Evolutionary conservation across 2,329 filamentous ascomycete species (phyloP).

Genomic region (Fusarium mangiferae): DNA sequence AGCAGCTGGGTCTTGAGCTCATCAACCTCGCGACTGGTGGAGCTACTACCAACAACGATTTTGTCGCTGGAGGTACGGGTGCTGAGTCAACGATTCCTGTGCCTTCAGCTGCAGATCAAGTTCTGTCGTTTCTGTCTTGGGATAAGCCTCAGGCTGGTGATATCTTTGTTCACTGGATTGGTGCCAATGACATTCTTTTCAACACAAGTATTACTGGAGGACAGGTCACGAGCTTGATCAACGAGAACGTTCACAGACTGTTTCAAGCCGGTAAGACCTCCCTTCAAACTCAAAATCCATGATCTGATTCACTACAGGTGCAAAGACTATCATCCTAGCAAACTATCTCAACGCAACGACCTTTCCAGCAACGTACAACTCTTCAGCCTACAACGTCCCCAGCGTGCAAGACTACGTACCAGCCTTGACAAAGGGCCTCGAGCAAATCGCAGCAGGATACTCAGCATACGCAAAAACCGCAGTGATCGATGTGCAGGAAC

Average conservation of each 20-base stretch:
- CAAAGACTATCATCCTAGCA: constrained; percentile 13
- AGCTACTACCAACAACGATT: constrained; percentile 21
- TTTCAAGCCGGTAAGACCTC: constrained; percentile 8
- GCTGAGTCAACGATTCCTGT: constrained; percentile 16
- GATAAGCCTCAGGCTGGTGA: background rate
- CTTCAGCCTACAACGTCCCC: constrained; percentile 6
- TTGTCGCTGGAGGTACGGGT: constrained; percentile 25
- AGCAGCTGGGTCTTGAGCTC: constrained; percentile 9
- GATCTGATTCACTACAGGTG: background rate
- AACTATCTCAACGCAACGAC: constrained; percentile 19
- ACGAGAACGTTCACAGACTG: constrained; percentile 1
- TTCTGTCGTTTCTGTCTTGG: constrained; percentile 8
- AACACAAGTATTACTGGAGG: constrained; percentile 24
- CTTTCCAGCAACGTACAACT: constrained; percentile 22
- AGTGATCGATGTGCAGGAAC: background rate
- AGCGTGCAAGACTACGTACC: background rate
- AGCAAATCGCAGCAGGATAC: constrained; percentile 11
- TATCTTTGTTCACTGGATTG: constrained; percentile 31
- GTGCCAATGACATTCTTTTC: constrained; percentile 28
- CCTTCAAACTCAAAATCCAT: fast-evolving
- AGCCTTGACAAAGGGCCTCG: background rate
- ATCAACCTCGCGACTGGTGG: constrained; percentile 28
- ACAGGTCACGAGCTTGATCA: constrained; percentile 18
- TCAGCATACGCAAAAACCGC: background rate
- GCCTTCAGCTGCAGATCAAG: constrained; percentile 20